Base-by-base conservation (phyloP, 768 basidiomycete species). In the Boletus sp. region DNA sequence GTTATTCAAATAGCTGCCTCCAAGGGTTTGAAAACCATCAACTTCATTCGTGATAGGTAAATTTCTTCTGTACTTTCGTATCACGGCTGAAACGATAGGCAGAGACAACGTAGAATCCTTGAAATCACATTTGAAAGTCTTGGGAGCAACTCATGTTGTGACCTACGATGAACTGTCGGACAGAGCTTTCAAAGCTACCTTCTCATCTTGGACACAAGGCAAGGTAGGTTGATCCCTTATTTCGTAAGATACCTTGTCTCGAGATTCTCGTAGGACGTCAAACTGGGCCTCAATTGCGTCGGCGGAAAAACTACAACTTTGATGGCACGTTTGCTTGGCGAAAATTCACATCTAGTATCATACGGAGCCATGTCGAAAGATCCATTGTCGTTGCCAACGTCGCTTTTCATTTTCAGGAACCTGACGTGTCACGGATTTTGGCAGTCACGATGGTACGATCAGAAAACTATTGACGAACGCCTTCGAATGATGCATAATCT, bases 331-430 rank as follows among this genome's bases (percentile, higher is more conserved):
- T 73, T 89, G 8, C 76, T 95, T 0, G 87, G 86, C 28, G 72
- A 77, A 42, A 75, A 87, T 61, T 84, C 87, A 3, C 87, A 89
- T 60, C 78, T 94, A 12, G 86, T 94, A 8, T 91, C 93, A 0
- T 95, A 94, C 53, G 93, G 93, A 30, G 92, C 89, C 6, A 94
- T 95, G 92, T 89, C 92, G 1, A 92, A 89, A 67, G 79, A 87
- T 51, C 90, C 92, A 0, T 71, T 95, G 17, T 80, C 84, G 1
- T 68, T 95, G 20, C 89, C 93, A 1, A 86, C 89, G 0, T 88
- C 89, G 0, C 75, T 85, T 20, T 87, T 91, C 72, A 92, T 95
- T 57, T 95, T 95, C 78, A 91, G 86, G 60, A 89, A 91, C 68
- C 75, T 94, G 60, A 86, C 80, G 0, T 78, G 80, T 24, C 86